Evolutionary conservation across 225 moss, liverwort and hornwort species (phyloP).

Genomic region (Neckera pumila): DNA sequence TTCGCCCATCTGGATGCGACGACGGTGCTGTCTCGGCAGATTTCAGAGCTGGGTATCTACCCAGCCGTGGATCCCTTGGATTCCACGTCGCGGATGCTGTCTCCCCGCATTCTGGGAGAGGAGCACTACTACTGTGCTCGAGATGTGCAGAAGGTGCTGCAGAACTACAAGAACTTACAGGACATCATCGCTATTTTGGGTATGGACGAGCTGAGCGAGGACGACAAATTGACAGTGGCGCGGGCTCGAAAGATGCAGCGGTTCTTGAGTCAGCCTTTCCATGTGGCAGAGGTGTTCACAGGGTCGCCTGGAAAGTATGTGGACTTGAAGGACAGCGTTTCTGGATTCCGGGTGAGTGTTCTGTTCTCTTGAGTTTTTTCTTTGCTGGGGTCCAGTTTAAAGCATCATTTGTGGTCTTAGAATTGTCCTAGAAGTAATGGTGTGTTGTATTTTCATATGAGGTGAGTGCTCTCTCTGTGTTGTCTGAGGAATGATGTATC

Average conservation of each 20-base stretch:
- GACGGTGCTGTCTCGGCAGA: slow-evolving; percentile 86
- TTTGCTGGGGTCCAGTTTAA: not conserved
- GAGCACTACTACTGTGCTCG: slow-evolving; percentile 89
- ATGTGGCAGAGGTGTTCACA: slow-evolving; percentile 95
- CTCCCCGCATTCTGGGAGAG: slow-evolving; percentile 75
- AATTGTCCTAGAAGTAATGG: not conserved
- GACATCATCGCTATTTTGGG: slow-evolving; percentile 96
- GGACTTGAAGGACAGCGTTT: slow-evolving; percentile 83
- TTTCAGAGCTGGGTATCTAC: slow-evolving; percentile 91
- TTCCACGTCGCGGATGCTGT: slow-evolving; percentile 90
- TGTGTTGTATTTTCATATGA: not conserved
- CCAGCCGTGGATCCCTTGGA: slow-evolving; percentile 97
- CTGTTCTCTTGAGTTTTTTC: not conserved
- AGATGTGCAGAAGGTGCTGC: slow-evolving; percentile 87
- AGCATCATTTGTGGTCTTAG: not conserved
- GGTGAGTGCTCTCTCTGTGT: not conserved
- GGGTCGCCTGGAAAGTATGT: slow-evolving; percentile 95
- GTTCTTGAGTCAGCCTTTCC: slow-evolving; percentile 96
- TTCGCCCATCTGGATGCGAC: slow-evolving; percentile 97
- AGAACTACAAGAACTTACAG: slow-evolving; percentile 96
- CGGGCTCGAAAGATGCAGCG: slow-evolving; percentile 90
- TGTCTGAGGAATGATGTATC: not conserved
- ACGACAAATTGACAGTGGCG: slow-evolving; percentile 89
- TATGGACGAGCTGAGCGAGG: slow-evolving; percentile 95
- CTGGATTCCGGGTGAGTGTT: slow-evolving; percentile 73